Percentiles rank a stretch among this genome's conserved stretches.
Conservation (phyloP, 106 monocot species). For the Acorus calamus region DNA sequence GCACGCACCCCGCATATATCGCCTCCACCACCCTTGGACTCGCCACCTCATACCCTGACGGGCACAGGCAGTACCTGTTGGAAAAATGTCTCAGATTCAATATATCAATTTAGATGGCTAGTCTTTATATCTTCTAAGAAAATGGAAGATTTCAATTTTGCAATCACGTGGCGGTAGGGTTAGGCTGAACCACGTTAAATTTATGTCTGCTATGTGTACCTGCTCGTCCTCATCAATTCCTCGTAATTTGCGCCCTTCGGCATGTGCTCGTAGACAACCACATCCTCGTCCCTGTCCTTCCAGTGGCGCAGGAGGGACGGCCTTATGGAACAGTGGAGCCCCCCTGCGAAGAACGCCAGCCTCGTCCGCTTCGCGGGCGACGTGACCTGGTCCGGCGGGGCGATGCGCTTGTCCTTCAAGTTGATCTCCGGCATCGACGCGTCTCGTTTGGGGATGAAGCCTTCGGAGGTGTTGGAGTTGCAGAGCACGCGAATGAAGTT, state of each 20-base stretch:
- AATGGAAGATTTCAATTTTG: no score
- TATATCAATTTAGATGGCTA: no score
- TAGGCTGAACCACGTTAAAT: no score
- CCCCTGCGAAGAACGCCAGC: constrained; percentile 80
- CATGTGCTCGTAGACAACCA: constrained; percentile 55
- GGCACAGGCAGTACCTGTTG: constrained; percentile 52
- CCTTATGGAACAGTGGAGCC: constrained; percentile 53
- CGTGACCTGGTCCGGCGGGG: neutral
- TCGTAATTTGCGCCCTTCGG: constrained; percentile 29
- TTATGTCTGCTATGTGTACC: neutral
- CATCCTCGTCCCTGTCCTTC: constrained; percentile 38
- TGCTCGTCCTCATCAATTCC: constrained; percentile 31
- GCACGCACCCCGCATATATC: constrained; percentile 58
- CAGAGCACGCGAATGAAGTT: constrained; percentile 20
- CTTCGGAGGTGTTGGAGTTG: constrained; percentile 88
- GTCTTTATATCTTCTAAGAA: no score
- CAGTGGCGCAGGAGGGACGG: constrained; percentile 38
- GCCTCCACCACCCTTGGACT: constrained; percentile 62
- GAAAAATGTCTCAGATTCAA: no score
- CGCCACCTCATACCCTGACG: constrained; percentile 76
- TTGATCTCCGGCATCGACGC: constrained; percentile 59
- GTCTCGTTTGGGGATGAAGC: constrained; percentile 47
- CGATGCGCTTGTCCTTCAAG: constrained; percentile 30
- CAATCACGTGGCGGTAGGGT: no score
- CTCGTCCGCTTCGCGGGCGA: constrained; percentile 8